Base-by-base conservation (phyloP, 2,329 filamentous ascomycete species). In the Davidsoniella virescens region DNA sequence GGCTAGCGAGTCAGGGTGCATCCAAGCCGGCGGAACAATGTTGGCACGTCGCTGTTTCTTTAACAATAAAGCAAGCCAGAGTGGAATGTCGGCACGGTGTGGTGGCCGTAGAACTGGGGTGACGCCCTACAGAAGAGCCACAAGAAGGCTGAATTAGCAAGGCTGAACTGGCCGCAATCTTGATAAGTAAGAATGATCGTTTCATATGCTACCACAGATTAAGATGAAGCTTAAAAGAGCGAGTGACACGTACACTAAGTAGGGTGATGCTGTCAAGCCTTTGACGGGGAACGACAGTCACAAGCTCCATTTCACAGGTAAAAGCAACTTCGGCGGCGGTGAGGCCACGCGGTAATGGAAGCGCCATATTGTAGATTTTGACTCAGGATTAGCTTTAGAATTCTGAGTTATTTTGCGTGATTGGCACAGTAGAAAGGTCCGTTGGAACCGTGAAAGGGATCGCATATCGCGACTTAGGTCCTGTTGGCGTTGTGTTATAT, bases 241-340 rank as follows among this genome's bases (percentile, higher is more conserved):
- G 4, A 48, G 53, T 50, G 25, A 60, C 53, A 77, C 82, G 70
- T 71, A 96, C 92, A 56, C 82, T 80, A 50, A 98, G 76, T 55
- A 98, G 75, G 58, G 85, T 74, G 55, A 98, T 83, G 57, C 78
- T 78, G 57, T 95, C 87, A 49, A 98, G 79, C 56, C 84, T 78
- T 64, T 96, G 88, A 49, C 92, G 84, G 36, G 92, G 92, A 46
- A 96, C 79, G 18, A 98, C 76, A 0, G 88, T 95, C 51, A 98
- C 84, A 59, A 87, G 77, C 68, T 96, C 90, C 87, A 95, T 96
- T 69, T 98, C 92, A 65, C 88, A 94, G 25, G 96, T 70, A 61
- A 96, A 98, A 47, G 87, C 84, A 43, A 93, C 84, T 68, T 98
- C 92, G 56, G 84, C 73, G 53, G 92, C 87, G 58, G 84, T 82